phyloP scores from a whole-genome alignment of 257 asterid species.

The Nicotiana tomentosiformis region DNA sequence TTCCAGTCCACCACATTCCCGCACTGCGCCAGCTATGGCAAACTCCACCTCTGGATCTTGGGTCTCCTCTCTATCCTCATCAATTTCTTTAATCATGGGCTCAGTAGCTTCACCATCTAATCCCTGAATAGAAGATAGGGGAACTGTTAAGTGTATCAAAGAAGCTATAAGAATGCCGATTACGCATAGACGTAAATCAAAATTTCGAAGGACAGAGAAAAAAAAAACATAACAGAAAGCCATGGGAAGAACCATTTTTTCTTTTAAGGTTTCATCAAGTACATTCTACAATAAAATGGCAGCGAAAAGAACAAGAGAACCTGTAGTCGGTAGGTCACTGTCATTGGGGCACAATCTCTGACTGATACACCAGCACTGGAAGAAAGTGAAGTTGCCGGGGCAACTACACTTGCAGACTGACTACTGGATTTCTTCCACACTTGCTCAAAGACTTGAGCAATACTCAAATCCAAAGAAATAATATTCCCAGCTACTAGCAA shows the following conservation, averaged over 20 bases:
- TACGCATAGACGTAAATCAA: neutral
- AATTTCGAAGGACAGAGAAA: neutral
- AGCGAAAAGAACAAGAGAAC: constrained; percentile 27
- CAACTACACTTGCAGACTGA: constrained; percentile 57
- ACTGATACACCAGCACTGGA: constrained; percentile 54
- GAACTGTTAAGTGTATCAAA: constrained; percentile 19
- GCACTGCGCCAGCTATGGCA: constrained; percentile 92
- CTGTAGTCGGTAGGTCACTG: constrained; percentile 97
- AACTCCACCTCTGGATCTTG: constrained; percentile 99
- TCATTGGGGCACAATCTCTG: constrained; percentile 95
- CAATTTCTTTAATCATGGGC: constrained; percentile 99
- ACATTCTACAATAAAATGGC: neutral
- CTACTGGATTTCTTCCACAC: constrained; percentile 93
- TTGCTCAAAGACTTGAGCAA: constrained; percentile 90
- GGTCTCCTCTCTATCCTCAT: constrained; percentile 97
- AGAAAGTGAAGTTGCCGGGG: constrained; percentile 68
- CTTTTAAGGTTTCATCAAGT: neutral
- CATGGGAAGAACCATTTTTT: neutral
- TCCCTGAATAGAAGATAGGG: constrained; percentile 47
- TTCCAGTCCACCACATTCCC: constrained; percentile 93
- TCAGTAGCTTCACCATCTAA: constrained; percentile 99
- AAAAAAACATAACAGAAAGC: neutral
- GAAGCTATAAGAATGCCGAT: neutral
- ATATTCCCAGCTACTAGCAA: constrained; percentile 92
- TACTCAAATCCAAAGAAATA: constrained; percentile 89